Evolutionary conservation across 495 filamentous ascomycete genomes (phyloP).

Genomic region (Penicilliopsis zonata): DNA sequence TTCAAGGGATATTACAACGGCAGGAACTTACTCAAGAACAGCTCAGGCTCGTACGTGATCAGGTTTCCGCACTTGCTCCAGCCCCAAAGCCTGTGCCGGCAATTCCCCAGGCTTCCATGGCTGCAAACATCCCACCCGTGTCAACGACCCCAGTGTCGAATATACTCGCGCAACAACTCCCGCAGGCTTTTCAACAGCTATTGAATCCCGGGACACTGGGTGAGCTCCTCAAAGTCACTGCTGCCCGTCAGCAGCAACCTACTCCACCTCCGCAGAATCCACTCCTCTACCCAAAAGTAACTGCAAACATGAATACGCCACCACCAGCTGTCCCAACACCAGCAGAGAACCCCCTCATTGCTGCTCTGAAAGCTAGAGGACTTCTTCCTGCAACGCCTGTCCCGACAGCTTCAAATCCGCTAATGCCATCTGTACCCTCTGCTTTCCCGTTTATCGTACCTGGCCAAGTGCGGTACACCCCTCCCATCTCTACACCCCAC

Average conservation of each 20-base stretch:
- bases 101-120: constrained; percentile 9
- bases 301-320: constrained; percentile 13
- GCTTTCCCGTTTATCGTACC: constrained; percentile 29
- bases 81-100: constrained; percentile 12
- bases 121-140: constrained; percentile 10
- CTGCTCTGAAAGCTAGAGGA: constrained; percentile 33
- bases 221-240: constrained; percentile 36
- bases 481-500: constrained; percentile 20
- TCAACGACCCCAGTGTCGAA: constrained; percentile 19
- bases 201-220: constrained; percentile 37
- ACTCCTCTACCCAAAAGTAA: constrained; percentile 14
- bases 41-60: constrained; percentile 65
- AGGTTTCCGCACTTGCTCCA: constrained; percentile 56
- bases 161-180: constrained; percentile 19
- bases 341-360: constrained; percentile 33
- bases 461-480: constrained; percentile 26
- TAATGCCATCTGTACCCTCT: constrained; percentile 11
- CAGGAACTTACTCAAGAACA: constrained; percentile 71
- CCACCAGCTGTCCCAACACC: constrained; percentile 11
- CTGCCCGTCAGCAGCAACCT: constrained; percentile 28
- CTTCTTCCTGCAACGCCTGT: constrained; percentile 30
- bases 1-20: constrained; percentile 67
- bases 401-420: constrained; percentile 11
- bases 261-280: constrained; percentile 24
- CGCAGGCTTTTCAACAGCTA: constrained; percentile 30